These are phyloP conservation scores for Cladosporium sp. DNA, from an alignment of 2,329 filamentous ascomycete species.

Conservation along the genomic window DNA sequence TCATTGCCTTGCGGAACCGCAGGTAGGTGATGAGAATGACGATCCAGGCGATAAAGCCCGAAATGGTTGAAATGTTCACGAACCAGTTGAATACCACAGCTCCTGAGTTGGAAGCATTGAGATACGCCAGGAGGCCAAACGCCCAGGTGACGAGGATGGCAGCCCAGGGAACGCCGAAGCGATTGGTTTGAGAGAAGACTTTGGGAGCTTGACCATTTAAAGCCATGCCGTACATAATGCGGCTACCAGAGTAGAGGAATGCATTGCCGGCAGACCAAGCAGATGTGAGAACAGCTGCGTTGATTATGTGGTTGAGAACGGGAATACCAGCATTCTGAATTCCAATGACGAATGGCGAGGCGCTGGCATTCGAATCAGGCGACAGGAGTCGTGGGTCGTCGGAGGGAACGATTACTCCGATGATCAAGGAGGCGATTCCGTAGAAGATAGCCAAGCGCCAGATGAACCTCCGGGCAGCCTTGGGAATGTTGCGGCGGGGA, in stretches of 20 bases:
- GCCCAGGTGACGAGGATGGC: slow-evolving; percentile 42
- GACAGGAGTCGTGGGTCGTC: slow-evolving; percentile 32
- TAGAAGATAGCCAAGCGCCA: slow-evolving; percentile 33
- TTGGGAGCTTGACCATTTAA: slow-evolving; percentile 62
- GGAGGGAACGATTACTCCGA: slow-evolving; percentile 37
- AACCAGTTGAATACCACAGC: slow-evolving; percentile 38
- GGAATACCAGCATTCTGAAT: slow-evolving; percentile 57
- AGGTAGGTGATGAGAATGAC: slow-evolving; percentile 43
- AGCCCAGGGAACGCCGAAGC: slow-evolving; percentile 47
- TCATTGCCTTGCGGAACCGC: slow-evolving; percentile 51
- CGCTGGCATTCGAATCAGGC: slow-evolving; percentile 30
- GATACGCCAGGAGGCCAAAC: slow-evolving; percentile 36
- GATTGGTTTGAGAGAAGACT: slow-evolving; percentile 40
- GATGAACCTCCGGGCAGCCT: slow-evolving; percentile 21
- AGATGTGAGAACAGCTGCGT: slow-evolving; percentile 63
- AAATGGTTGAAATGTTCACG: slow-evolving; percentile 37
- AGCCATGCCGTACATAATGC: slow-evolving; percentile 52
- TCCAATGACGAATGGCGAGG: slow-evolving; percentile 55
- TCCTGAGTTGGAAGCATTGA: slow-evolving; percentile 27
- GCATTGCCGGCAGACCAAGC: slow-evolving; percentile 56
- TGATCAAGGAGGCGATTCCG: slow-evolving; percentile 35
- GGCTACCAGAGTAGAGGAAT: slow-evolving; percentile 49
- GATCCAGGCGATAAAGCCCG: slow-evolving; percentile 37
- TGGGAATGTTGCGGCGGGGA: slow-evolving; percentile 20
- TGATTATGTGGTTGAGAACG: slow-evolving; percentile 61